phyloP scores from a whole-genome alignment of 495 filamentous ascomycete genomes.

The Collariella sp. region DNA sequence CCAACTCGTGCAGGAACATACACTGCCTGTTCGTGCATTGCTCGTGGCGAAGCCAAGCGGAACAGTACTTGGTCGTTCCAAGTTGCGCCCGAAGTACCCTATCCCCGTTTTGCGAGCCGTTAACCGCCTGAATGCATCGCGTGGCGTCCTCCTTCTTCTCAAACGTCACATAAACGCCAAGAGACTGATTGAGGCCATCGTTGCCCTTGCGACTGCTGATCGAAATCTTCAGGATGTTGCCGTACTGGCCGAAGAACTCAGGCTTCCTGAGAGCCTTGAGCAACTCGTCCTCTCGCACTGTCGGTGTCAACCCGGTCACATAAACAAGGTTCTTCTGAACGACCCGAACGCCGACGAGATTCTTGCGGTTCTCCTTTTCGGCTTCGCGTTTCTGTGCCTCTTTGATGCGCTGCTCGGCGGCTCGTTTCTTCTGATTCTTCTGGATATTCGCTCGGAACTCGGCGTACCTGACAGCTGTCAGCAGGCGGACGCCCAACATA shows the following conservation, averaged over 20 bases:
- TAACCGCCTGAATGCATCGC: slow-evolving; percentile 81
- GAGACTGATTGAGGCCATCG: slow-evolving; percentile 60
- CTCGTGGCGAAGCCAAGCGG: slow-evolving; percentile 88
- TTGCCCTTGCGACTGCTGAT: slow-evolving; percentile 88
- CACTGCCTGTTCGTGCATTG: slow-evolving; percentile 88
- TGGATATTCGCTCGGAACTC: slow-evolving; percentile 78
- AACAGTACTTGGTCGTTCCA: slow-evolving; percentile 98
- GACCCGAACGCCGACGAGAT: slow-evolving; percentile 86
- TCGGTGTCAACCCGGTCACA: slow-evolving; percentile 87
- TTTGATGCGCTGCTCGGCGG: slow-evolving; percentile 75
- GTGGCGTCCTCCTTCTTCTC: slow-evolving; percentile 78
- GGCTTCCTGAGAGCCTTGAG: slow-evolving; percentile 75
- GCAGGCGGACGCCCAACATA: slow-evolving; percentile 5
- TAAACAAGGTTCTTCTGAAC: slow-evolving; percentile 99
- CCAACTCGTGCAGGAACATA: slow-evolving; percentile 95
- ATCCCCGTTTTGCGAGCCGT: slow-evolving; percentile 86
- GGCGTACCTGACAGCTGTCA: slow-evolving; percentile 38
- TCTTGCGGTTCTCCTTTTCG: slow-evolving; percentile 88
- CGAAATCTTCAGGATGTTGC: slow-evolving; percentile 96
- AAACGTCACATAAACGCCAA: slow-evolving; percentile 97
- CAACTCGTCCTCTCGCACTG: slow-evolving; percentile 82
- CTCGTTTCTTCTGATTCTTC: slow-evolving; percentile 84
- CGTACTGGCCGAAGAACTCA: slow-evolving; percentile 97
- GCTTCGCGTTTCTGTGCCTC: slow-evolving; percentile 93
- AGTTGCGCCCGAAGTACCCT: slow-evolving; percentile 82